Base-by-base conservation (phyloP, 2,329 filamentous ascomycete genomes). In the Dactylonectria macrodidyma region DNA sequence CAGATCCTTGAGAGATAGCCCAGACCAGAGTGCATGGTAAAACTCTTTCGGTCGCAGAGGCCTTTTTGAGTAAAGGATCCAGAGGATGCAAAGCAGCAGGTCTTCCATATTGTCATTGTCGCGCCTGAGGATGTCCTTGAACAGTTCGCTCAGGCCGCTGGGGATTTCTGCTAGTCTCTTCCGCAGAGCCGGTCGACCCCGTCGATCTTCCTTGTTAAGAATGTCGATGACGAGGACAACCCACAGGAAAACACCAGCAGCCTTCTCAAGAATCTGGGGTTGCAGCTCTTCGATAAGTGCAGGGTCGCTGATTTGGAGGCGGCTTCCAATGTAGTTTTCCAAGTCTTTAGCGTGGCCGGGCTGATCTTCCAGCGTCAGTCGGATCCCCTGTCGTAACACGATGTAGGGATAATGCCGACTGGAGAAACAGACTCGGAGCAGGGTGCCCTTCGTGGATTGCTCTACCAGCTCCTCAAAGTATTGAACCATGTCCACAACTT, bases 41-140 rank as follows among this genome's bases (percentile, higher is more conserved):
- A 87, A 78, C 72, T 89, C 82, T 14, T 80, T 67, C 0, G 77
- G 82, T 0, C 51, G 76, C 8, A 89, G 67, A 0, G 87, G 84
- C 2, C 78, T 74, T 22, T 75, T 80, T 3, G 88, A 81, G 51
- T 82, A 89, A 0, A 90, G 79, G 3, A 90, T 78, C 84, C 84
- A 89, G 57, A 86, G 83, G 1, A 90, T 70, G 52, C 83, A 87
- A 3, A 86, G 71, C 0, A 81, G 65, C 2, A 89, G 70, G 0
- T 80, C 72, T 5, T 84, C 77, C 54, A 77, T 77, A 34, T 86
- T 79, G 0, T 81, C 63, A 1, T 69, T 41, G 67, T 91, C 87
- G 34, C 85, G 81, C 2, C 67, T 81, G 4, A 90, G 62, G 1
- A 90, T 86, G 47, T 85, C 76, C 16, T 78, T 79, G 70, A 91